A percentile compares a stretch with the other conserved stretches of the same genome.
Evolutionary conservation across 2,329 filamentous ascomycete species (phyloP).

Genomic region (Phoma sp.): DNA sequence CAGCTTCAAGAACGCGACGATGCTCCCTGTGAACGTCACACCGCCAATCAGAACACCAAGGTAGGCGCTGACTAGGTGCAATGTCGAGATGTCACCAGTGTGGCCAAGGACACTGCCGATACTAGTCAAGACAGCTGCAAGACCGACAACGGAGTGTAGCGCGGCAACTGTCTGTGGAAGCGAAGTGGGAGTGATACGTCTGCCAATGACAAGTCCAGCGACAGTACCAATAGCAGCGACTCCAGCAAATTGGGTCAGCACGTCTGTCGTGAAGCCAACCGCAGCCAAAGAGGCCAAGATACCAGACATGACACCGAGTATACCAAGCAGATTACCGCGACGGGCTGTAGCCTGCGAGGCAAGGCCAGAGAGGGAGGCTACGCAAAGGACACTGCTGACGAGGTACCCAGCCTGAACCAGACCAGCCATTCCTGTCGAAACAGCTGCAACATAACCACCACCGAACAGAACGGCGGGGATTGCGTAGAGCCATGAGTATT

Average conservation of each 20-base stretch:
- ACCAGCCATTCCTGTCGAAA: conserved; percentile 81
- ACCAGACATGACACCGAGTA: conserved; percentile 82
- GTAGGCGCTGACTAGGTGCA: conserved; percentile 87
- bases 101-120: conserved; percentile 85
- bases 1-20: conserved; percentile 89
- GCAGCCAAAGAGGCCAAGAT: conserved; percentile 83
- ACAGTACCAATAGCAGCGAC: conserved; percentile 77
- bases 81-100: conserved; percentile 74
- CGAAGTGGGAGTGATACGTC: conserved; percentile 85
- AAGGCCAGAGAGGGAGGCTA: conserved; percentile 78
- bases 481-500: conserved; percentile 88
- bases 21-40: conserved; percentile 88
- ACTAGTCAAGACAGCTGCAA: conserved; percentile 87
- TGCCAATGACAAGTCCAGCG: conserved; percentile 77
- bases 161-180: conserved; percentile 90
- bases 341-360: conserved; percentile 84
- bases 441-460: conserved; percentile 80
- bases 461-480: conserved; percentile 79
- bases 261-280: conserved; percentile 80
- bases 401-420: conserved; percentile 88
- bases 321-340: conserved; percentile 84
- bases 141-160: conserved; percentile 86
- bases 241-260: conserved; percentile 79
- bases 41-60: conserved; percentile 85
- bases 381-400: conserved; percentile 83